Evolutionary conservation across 2,329 filamentous ascomycete genomes (phyloP), one percentile per base, ranked within the genome.

Genomic region (Emergomyces orientalis): DNA sequence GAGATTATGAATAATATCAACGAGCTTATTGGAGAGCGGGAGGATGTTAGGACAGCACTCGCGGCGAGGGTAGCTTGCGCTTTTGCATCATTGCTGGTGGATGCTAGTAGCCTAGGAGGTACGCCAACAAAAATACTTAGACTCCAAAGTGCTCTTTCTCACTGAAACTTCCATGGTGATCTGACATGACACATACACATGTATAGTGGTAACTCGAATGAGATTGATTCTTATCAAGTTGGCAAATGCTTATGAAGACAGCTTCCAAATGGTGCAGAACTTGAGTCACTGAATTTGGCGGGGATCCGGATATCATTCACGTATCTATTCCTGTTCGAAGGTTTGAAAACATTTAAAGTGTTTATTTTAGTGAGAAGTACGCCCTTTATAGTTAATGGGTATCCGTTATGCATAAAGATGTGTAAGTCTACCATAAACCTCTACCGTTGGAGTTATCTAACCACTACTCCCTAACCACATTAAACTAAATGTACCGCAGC

Each of bases 151-250:
- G 14, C 49, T 54, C 25, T 14, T 13, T 47, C 5, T n/a, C n/a
- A n/a, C n/a, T 32, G 6, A 39, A 25, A 11, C 8, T 19, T 45
- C 9, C 30, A 17, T 22, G 14, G 27, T 45, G 22, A n/a, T 11
- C 8, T 59, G 14, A 32, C 22, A n/a, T 59, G 5, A 45, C 17
- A 45, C 1, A 14, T 17, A 19, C n/a, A 58, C n/a, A 13, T 41
- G 17, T 59, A n/a, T 47, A 59, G 56, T 32, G 56, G 56, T 27
- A 45, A 6, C 41, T 45, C 19, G 39, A 45, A 59, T 59, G 56
- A 59, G 14, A 59, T 59, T 13, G n/a, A n/a, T 57, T 22, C 55
- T 57, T 19, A 19, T 30, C 8, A 11, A 59, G 39, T n/a, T 47
- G 14, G 39, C 22, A n/a, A 25, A 47, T 45, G 17, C 51, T 34